Evolutionary conservation across 2,329 filamentous ascomycete species (phyloP), one percentile per base, ranked within the genome.

Genomic region (Colletotrichum sojae): DNA sequence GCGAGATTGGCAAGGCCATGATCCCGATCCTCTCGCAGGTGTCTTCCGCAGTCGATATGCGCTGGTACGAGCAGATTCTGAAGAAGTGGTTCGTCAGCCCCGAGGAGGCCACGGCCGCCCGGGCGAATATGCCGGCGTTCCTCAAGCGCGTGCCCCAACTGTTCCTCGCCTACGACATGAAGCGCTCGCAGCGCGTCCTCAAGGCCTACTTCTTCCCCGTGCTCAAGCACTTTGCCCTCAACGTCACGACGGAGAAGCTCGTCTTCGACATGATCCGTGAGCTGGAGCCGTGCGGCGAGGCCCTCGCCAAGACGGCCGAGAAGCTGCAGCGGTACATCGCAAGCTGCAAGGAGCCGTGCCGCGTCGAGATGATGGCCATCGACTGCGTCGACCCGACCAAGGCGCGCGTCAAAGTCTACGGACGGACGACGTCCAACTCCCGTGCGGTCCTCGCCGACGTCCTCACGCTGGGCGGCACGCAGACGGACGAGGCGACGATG

Each of bases 401-500:
- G 12, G 74, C 74, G 9, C 61, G 74, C 48, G 68, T 76, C 27
- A 75, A 76, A 55, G 64, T 76, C 25, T 76, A 75, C 40, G 74
- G 73, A 5, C 68, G 71, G 9, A 67, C 71, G 18, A 53, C 25
- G 0, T 63, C 51, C 5, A 76, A 76, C 22, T 71, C 70, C 0
- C 71, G 67, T 53, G 70, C 69, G 16, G 68, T 71, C 0, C 71
- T 76, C 6, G 55, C 67, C 12, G 63, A 76, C 3, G 73, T 74
- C 5, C 59, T 75, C 4, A 75, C 74, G 1, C 55, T 76, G 0
- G 74, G 73, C 20, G 74, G 74, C 1, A 36, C 71, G n/a, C 67
- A 72, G 5, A 70, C 46, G n/a, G 73, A 75, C 13, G 65, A 73
- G 31, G 70, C 63, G 6, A 69, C 72, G 18, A 53, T 71, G 22